Conservation (phyloP, 225 moss, liverwort and hornwort genomes). For the Neckera pumila region DNA sequence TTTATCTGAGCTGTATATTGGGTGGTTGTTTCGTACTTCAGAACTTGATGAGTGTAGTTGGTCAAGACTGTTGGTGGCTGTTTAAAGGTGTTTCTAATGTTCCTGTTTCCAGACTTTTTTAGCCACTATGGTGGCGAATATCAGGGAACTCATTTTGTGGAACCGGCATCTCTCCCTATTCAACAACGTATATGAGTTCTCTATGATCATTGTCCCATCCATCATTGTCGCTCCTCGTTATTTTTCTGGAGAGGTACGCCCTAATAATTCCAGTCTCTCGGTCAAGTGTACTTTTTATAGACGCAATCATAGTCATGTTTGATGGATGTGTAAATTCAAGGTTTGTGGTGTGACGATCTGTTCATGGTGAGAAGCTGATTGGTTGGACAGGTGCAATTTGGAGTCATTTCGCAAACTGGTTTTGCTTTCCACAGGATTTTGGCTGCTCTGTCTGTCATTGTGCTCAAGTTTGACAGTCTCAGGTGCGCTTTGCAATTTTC, state of each 20-base stretch:
- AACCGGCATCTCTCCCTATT: constrained; percentile 74
- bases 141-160: constrained; percentile 81
- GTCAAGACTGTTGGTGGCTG: neutral
- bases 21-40: neutral
- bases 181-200: constrained; percentile 84
- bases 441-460: constrained; percentile 77
- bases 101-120: constrained; percentile 49
- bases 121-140: constrained; percentile 62
- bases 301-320: neutral
- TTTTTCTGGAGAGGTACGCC: constrained; percentile 78
- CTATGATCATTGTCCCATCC: constrained; percentile 90
- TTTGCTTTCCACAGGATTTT: constrained; percentile 90
- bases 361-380: neutral
- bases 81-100: neutral
- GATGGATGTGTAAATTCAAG: neutral
- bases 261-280: neutral
- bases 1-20: neutral
- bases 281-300: neutral
- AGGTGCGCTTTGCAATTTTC: constrained; percentile 27
- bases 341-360: neutral
- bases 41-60: neutral
- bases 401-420: constrained; percentile 90
- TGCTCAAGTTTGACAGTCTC: constrained; percentile 81
- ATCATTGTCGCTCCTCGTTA: constrained; percentile 89
- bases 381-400: constrained; percentile 64